These are phyloP conservation scores for Cladophialophora carrionii DNA, from an alignment of 2,329 filamentous ascomycete species.

Conservation along the genomic window DNA sequence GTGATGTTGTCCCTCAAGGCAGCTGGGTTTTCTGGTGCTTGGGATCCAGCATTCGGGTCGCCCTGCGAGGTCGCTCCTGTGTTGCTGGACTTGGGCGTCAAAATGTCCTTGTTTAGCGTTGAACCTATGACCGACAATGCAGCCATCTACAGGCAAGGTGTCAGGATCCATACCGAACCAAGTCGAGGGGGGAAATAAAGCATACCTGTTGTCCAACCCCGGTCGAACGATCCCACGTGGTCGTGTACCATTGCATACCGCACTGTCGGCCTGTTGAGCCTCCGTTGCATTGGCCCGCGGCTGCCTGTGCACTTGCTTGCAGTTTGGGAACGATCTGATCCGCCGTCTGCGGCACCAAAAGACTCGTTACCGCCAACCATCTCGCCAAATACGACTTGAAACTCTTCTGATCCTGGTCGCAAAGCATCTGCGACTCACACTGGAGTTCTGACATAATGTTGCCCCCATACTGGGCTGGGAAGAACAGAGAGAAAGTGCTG, in stretches of 20 bases:
- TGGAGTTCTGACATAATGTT: conserved; percentile 62
- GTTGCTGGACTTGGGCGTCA: conserved; percentile 55
- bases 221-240: conserved; percentile 44
- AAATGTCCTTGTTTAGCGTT: conserved; percentile 55
- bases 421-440: conserved; percentile 59
- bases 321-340: conserved; percentile 57
- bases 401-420: conserved; percentile 64
- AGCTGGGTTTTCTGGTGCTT: conserved; percentile 24
- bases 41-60: conserved; percentile 44
- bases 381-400: conserved; percentile 69
- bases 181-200: not conserved
- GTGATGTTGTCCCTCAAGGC: conserved; percentile 33
- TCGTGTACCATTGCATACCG: conserved; percentile 48
- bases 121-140: conserved; percentile 67
- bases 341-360: conserved; percentile 61
- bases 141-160: conserved; percentile 55
- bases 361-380: conserved; percentile 61
- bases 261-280: conserved; percentile 53
- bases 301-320: conserved; percentile 56
- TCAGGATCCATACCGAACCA: conserved; percentile 10
- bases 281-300: conserved; percentile 59
- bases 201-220: conserved; percentile 49
- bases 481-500: conserved; percentile 56
- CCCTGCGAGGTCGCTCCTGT: conserved; percentile 61
- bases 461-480: conserved; percentile 51